Percentiles rank a stretch among this genome's conserved stretches.
Conservation (phyloP, 306 rosid species). For the Vigna trinervia region DNA sequence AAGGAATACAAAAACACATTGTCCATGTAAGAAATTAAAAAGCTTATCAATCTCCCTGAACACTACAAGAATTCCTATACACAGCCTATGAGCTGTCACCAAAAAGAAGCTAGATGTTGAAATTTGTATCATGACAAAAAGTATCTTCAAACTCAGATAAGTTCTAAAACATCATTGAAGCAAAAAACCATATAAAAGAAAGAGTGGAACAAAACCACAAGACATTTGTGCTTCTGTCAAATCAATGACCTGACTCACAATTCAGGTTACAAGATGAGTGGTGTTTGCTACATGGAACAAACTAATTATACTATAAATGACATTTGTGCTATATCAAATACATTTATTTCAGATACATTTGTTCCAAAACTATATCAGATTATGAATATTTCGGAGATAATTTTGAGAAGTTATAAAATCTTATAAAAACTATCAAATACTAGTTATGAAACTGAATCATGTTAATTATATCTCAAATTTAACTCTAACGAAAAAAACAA, state of each 20-base stretch:
- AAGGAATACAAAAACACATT: constrained; percentile 26
- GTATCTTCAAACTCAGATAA: background rate
- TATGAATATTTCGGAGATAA: too few relatives aligned
- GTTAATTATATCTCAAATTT: too few relatives aligned
- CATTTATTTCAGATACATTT: too few relatives aligned
- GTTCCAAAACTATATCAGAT: too few relatives aligned
- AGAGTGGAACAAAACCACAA: background rate
- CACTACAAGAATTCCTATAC: constrained; percentile 20
- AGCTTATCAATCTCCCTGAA: constrained; percentile 25
- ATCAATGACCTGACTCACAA: background rate
- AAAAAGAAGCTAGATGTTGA: constrained; percentile 36
- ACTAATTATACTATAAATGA: too few relatives aligned
- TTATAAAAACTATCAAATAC: too few relatives aligned
- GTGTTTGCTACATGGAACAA: background rate
- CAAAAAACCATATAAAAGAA: background rate
- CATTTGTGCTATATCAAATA: too few relatives aligned
- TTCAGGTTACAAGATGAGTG: background rate
- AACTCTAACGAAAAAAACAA: too few relatives aligned
- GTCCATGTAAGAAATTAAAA: constrained; percentile 22
- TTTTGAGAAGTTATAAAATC: too few relatives aligned
- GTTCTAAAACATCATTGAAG: background rate
- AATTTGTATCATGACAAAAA: background rate
- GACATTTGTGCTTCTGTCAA: background rate
- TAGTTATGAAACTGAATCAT: too few relatives aligned
- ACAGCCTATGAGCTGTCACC: constrained; percentile 22